These are phyloP conservation scores for Xylariaceae sp. DNA, from an alignment of 2,329 filamentous ascomycete genomes.

Conservation along the genomic window DNA sequence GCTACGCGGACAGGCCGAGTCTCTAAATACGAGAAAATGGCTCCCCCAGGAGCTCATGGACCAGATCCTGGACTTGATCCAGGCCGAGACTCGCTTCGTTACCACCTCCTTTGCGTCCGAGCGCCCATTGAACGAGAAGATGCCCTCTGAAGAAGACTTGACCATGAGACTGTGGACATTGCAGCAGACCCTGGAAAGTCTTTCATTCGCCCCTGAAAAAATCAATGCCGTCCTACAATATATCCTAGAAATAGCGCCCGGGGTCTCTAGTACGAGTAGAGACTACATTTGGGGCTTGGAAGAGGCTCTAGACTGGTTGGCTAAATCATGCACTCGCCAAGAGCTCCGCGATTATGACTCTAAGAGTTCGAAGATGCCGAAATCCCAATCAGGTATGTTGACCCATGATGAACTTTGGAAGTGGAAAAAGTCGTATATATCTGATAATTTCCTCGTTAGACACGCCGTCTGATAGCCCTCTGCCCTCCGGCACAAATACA, in stretches of 20 bases:
- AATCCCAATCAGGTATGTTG: conserved; percentile 32
- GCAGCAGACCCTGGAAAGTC: conserved; percentile 61
- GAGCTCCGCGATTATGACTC: conserved; percentile 69
- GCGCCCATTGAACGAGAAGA: conserved; percentile 41
- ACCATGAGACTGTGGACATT: conserved; percentile 79
- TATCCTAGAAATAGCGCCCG: conserved; percentile 61
- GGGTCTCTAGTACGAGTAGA: conserved; percentile 50
- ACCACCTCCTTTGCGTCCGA: conserved; percentile 46
- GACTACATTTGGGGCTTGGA: conserved; percentile 79
- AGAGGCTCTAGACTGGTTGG: conserved; percentile 84
- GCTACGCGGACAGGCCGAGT: conserved; percentile 70
- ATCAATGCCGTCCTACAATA: conserved; percentile 60
- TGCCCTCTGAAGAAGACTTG: conserved; percentile 69
- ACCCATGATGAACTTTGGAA: not conserved
- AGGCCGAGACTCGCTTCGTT: conserved; percentile 57
- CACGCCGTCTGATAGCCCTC: conserved; percentile 45
- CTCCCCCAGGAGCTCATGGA: conserved; percentile 73
- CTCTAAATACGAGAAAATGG: conserved; percentile 70
- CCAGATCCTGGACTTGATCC: conserved; percentile 67
- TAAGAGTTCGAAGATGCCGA: conserved; percentile 34
- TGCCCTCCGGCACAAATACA: conserved; percentile 45
- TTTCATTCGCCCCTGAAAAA: conserved; percentile 61
- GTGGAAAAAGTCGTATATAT: not conserved
- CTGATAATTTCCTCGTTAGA: conserved; percentile 33
- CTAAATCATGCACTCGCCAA: conserved; percentile 63